phyloP scores from a whole-genome alignment of 441 rosid genomes.

The Populus hybrid region DNA sequence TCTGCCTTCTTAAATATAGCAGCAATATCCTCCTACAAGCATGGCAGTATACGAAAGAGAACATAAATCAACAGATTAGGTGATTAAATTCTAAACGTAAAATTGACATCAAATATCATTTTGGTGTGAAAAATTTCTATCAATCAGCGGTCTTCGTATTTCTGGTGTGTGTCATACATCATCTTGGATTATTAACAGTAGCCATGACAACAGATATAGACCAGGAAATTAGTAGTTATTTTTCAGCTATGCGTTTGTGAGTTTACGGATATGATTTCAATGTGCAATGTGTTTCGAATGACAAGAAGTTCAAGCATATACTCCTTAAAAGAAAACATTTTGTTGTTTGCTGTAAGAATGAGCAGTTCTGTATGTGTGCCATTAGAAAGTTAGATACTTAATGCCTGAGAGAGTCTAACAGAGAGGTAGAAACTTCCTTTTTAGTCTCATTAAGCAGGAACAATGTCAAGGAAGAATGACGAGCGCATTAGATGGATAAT shows the following conservation, averaged over 20 bases:
- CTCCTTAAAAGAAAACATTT: background rate
- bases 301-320: background rate
- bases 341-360: background rate
- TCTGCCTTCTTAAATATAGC: conserved; percentile 90
- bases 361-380: background rate
- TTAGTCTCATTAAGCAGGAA: background rate
- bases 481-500: background rate
- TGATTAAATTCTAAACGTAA: background rate
- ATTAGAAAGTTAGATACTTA: background rate
- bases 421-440: background rate
- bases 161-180: background rate
- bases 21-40: conserved; percentile 69
- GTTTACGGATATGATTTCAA: background rate
- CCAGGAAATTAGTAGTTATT: background rate
- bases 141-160: background rate
- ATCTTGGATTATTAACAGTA: background rate
- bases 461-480: background rate
- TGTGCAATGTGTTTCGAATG: background rate
- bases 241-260: background rate
- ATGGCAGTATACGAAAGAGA: background rate
- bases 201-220: background rate
- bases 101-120: background rate
- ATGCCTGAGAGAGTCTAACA: background rate
- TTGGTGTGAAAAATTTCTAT: background rate
- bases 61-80: background rate